phyloP scores from a whole-genome alignment of 2,329 filamentous ascomycete genomes.

The Fusarium multiceps region DNA sequence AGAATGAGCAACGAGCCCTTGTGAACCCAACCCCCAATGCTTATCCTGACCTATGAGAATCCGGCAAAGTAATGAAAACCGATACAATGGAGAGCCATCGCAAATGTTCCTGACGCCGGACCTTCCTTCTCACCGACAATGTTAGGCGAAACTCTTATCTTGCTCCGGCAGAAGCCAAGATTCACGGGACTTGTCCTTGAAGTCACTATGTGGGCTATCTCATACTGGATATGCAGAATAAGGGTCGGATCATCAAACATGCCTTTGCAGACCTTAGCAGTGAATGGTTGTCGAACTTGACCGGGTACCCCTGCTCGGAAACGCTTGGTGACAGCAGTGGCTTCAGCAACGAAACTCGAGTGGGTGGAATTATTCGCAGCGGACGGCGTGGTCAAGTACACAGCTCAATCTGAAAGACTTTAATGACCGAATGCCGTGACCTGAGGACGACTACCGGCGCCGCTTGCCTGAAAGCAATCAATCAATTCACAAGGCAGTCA shows the following conservation, averaged over 20 bases:
- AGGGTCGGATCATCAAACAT: constrained; percentile 30
- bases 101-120: constrained; percentile 9
- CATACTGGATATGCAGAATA: constrained; percentile 22
- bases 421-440: constrained; percentile 30
- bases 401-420: constrained; percentile 2
- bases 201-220: constrained; percentile 31
- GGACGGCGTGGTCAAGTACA: constrained; percentile 9
- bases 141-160: constrained; percentile 30
- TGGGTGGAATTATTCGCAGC: background rate
- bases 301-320: constrained; percentile 16
- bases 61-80: constrained; percentile 13
- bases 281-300: constrained; percentile 14
- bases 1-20: constrained; percentile 11
- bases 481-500: constrained; percentile 21
- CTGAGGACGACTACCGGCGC: constrained; percentile 34
- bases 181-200: constrained; percentile 18
- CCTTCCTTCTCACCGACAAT: constrained; percentile 38
- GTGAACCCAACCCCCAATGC: constrained; percentile 13
- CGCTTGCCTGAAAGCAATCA: constrained; percentile 20
- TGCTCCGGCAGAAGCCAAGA: constrained; percentile 30
- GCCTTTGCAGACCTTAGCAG: constrained; percentile 10
- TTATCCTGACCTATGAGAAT: constrained; percentile 25
- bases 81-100: constrained; percentile 4
- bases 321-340: constrained; percentile 21
- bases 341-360: constrained; percentile 4